Base-by-base conservation (phyloP, 305 asterid species). In the Salvia sclarea region DNA sequence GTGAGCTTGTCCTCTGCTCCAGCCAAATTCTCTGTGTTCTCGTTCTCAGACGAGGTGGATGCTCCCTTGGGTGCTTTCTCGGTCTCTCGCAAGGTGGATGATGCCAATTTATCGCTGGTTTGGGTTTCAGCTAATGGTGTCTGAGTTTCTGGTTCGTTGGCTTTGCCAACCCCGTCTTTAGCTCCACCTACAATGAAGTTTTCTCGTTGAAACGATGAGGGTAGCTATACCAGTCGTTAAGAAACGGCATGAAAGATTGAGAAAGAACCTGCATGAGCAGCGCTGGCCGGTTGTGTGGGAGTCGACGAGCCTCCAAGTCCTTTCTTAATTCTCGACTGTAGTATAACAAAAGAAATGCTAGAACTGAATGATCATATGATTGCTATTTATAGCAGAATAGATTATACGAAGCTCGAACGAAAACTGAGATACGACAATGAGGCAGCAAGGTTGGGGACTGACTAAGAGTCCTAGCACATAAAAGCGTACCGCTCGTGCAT, bases 251-350 rank as follows among this genome's bases (percentile, higher is more conserved):
- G 61, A 38, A 73, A 73, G 71, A 68, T 53, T 7, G 59, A 71
- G 53, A 71, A 62, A 52, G 44, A 69, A 90, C 98, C 94, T 79
- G 88, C 43, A 61, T 74, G 82, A 74, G 88, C 70, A 71, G 83
- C 75, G 61, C 50, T 20, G 55, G 74, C 70, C 17, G 86, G 35
- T 50, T 76, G 77, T 54, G 77, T 41, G 43, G 61, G 81, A 52
- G 74, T 55, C 49, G 80, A 81, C 66, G 87, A 53, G 65, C 79
- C 81, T 71, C 84, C 96, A 14, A 78, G 53, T 75, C 91, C 96
- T 73, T 85, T 94, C 70, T 80, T 91, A 55, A 81, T 70, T 86
- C 84, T 94, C 9, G 90, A 71, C 99, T 94, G 95, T 69, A 78
- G 20, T 67, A 40, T 22, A 48, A 49, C 4, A 0, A 22, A 56